Evolutionary conservation across 2,329 filamentous ascomycete genomes (phyloP).

Genomic region (Ophiostoma perfectum): DNA sequence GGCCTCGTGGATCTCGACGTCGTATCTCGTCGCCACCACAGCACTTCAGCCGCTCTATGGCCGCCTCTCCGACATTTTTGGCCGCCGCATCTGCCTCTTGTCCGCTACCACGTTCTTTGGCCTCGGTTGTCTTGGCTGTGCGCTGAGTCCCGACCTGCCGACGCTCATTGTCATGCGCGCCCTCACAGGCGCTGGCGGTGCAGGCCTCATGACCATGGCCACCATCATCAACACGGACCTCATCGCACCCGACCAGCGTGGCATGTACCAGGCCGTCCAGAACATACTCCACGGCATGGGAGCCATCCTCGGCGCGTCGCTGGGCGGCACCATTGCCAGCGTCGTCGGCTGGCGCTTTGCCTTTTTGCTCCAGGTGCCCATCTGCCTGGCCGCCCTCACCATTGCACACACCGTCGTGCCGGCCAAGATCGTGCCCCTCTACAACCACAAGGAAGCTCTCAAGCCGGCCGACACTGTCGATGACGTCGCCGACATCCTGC

Average conservation of each 20-base stretch:
- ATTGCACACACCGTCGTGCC: constrained; percentile 17
- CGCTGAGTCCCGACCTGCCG: constrained; percentile 44
- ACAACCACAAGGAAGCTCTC: constrained; percentile 24
- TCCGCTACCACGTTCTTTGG: constrained; percentile 45
- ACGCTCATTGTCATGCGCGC: constrained; percentile 48
- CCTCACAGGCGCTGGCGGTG: constrained; percentile 55
- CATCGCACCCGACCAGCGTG: constrained; percentile 62
- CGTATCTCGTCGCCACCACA: constrained; percentile 68
- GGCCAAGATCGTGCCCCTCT: neutral
- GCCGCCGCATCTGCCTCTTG: constrained; percentile 60
- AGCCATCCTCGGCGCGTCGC: constrained; percentile 61
- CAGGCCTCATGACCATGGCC: constrained; percentile 66
- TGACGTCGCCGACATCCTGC: neutral
- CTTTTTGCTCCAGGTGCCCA: constrained; percentile 57
- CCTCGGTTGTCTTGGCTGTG: constrained; percentile 48
- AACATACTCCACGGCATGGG: constrained; percentile 68
- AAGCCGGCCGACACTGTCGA: constrained; percentile 25
- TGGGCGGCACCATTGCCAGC: constrained; percentile 64
- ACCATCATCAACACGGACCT: constrained; percentile 67
- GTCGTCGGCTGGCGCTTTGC: constrained; percentile 63
- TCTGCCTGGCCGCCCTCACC: constrained; percentile 49
- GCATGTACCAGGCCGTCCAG: constrained; percentile 66
- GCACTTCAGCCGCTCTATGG: constrained; percentile 67
- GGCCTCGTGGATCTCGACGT: constrained; percentile 52
- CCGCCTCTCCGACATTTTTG: constrained; percentile 51